Evolutionary conservation across 257 asterid species (phyloP), one percentile per base, ranked within the genome.

Genomic region (Paulownia fortunei): DNA sequence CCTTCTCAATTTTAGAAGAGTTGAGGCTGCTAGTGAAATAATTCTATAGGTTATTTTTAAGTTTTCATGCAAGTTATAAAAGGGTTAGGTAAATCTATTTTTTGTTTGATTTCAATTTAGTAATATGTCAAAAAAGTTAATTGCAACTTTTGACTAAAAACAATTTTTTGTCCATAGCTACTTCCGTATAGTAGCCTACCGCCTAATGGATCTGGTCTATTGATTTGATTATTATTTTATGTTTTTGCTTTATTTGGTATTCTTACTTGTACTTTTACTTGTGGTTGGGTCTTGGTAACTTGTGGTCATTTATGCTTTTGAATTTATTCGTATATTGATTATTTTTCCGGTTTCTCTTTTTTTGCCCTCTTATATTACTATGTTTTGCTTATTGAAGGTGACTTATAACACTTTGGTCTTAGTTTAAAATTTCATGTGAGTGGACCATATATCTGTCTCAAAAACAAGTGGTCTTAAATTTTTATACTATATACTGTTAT

Each of bases 1-100:
- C 63, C 39, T 19, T 21, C 42, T 55, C 73, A 32, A 24, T 36
- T 7, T 6, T 62, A 65, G 67, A 78, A 47, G 70, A 34, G 62
- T 68, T 27, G 41, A 37, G 69, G 10, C 66, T 36, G 19, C 16
- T 79, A 62, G 21, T 51, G 49, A 26, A 52, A n/a, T 47, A 47
- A 46, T 37, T 37, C 32, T 36, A 13, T 11, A 18, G 69, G 15
- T 26, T 34, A 23, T 23, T 21, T 63, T 34, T 6, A 58, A 19
- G 64, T 69, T 52, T 26, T 32, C 26, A 13, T 49, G 5, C 41
- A 42, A 19, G 18, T 55, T 42, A n/a, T 69, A 19, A 44, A 27
- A 26, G 36, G 13, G 26, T 42, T 26, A 12, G 13, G 54, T 18
- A 8, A 47, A 16, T 49, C 74, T 49, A 26, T 8, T 26, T 41